A percentile compares a stretch with the other conserved stretches of the same genome.
Conservation (phyloP, 257 asterid species). For the Nicotiana noctiflora region DNA sequence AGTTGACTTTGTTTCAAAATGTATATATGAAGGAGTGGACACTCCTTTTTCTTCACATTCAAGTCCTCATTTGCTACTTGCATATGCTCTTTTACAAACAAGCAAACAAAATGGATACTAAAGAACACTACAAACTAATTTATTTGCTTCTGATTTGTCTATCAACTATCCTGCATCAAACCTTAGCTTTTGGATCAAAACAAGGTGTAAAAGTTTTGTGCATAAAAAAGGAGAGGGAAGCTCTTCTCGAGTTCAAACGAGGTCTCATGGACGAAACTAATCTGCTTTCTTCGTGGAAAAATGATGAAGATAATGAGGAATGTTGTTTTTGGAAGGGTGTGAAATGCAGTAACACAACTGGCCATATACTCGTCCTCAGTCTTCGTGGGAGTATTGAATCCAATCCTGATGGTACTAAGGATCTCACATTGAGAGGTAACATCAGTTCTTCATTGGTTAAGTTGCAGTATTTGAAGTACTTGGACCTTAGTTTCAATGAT, state of each 20-base stretch:
- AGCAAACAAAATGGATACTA: not conserved
- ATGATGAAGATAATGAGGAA: not conserved
- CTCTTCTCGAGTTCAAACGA: not conserved
- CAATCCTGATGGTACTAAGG: not conserved
- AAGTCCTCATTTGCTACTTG: not conserved
- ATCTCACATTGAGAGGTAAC: not conserved
- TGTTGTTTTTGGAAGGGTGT: not conserved
- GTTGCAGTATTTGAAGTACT: constrained; percentile 1
- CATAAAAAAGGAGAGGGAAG: constrained; percentile 1
- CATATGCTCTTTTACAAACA: not conserved
- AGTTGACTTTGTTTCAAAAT: not conserved
- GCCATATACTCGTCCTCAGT: not conserved
- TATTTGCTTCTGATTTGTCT: not conserved
- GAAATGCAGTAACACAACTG: constrained; percentile 2
- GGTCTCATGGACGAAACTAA: not conserved
- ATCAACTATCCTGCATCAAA: not conserved
- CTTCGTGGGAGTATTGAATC: not conserved
- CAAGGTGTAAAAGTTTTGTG: not conserved
- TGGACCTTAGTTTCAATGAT: not conserved
- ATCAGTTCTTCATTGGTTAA: not conserved
- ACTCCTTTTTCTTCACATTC: not conserved
- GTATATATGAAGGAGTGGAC: not conserved
- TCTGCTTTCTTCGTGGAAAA: not conserved
- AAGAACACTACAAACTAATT: not conserved
- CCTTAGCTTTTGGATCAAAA: not conserved